Evolutionary conservation across 805 yeast species (phyloP).

Genomic region (Wickerhamomyces mucosus): DNA sequence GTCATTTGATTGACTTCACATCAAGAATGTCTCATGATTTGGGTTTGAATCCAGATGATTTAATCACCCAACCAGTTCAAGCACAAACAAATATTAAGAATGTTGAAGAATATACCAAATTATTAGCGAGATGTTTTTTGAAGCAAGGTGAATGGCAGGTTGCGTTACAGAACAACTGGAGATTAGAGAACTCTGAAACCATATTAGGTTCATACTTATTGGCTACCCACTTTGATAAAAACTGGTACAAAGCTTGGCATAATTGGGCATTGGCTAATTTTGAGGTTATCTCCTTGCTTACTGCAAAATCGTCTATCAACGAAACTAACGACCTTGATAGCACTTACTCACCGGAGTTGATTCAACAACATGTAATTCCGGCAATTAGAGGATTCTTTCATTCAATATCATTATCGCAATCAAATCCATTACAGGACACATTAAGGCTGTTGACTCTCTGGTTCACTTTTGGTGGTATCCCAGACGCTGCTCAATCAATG

Average conservation of each 20-base stretch:
- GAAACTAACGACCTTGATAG: conserved; percentile 21
- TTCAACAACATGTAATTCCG: conserved; percentile 86
- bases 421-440: conserved; percentile 89
- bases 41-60: conserved; percentile 78
- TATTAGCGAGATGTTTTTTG: conserved; percentile 87
- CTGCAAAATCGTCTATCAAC: conserved; percentile 25
- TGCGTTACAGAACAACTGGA: conserved; percentile 71
- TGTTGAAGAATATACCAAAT: conserved; percentile 71
- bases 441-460: conserved; percentile 82
- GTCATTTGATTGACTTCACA: conserved; percentile 82
- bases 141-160: conserved; percentile 99
- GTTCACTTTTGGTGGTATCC: conserved; percentile 92
- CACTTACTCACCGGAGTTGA: conserved; percentile 39
- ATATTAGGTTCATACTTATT: conserved; percentile 85
- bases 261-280: conserved; percentile 98
- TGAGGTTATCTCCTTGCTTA: conserved; percentile 72
- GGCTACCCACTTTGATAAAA: conserved; percentile 88
- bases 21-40: conserved; percentile 83
- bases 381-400: conserved; percentile 95
- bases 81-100: conserved; percentile 49
- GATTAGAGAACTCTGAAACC: conserved; percentile 66
- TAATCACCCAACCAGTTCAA: conserved; percentile 80
- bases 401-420: conserved; percentile 78
- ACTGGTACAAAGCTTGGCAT: conserved; percentile 99
- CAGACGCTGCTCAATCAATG: conserved; percentile 86